These are phyloP conservation scores for Herpomyces periplanetae DNA, from an alignment of 2,329 filamentous ascomycete genomes.

Conservation along the genomic window DNA sequence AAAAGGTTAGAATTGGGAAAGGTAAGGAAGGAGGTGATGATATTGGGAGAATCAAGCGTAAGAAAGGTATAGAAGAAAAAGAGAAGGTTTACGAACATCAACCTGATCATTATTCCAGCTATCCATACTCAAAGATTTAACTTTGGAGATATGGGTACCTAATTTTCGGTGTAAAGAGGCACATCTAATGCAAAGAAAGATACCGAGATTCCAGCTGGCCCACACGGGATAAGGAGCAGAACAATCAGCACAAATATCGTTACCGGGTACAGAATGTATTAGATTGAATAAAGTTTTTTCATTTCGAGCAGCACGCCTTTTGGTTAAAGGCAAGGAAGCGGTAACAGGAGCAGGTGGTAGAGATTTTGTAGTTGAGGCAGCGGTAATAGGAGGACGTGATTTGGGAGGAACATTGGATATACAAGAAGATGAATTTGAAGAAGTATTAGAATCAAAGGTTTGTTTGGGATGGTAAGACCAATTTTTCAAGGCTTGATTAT, in stretches of 20 bases:
- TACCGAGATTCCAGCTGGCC: constrained; percentile 88
- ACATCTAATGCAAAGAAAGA: constrained; percentile 94
- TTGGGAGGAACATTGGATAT: too few relatives aligned
- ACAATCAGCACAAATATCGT: constrained; percentile 80
- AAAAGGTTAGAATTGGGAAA: constrained; percentile 1
- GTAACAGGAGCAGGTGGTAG: too few relatives aligned
- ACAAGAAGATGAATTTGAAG: too few relatives aligned
- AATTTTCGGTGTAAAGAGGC: constrained; percentile 78
- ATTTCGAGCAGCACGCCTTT: constrained; percentile 90
- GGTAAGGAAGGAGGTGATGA: constrained; percentile 3
- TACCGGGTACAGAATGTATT: constrained; percentile 43
- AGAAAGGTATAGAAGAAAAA: too few relatives aligned
- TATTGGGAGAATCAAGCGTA: too few relatives aligned
- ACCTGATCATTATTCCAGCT: constrained; percentile 86
- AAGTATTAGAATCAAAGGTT: too few relatives aligned
- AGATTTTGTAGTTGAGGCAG: too few relatives aligned
- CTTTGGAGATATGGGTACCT: constrained; percentile 87
- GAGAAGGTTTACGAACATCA: constrained; percentile 20
- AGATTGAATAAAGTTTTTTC: constrained; percentile 68
- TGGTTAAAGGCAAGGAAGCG: too few relatives aligned
- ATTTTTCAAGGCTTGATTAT: too few relatives aligned
- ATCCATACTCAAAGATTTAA: constrained; percentile 96
- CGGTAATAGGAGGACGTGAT: too few relatives aligned
- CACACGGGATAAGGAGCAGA: constrained; percentile 67
- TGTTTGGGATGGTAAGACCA: too few relatives aligned